Evolutionary conservation across 2,329 filamentous ascomycete species (phyloP).

Genomic region (Colletotrichum sp.): DNA sequence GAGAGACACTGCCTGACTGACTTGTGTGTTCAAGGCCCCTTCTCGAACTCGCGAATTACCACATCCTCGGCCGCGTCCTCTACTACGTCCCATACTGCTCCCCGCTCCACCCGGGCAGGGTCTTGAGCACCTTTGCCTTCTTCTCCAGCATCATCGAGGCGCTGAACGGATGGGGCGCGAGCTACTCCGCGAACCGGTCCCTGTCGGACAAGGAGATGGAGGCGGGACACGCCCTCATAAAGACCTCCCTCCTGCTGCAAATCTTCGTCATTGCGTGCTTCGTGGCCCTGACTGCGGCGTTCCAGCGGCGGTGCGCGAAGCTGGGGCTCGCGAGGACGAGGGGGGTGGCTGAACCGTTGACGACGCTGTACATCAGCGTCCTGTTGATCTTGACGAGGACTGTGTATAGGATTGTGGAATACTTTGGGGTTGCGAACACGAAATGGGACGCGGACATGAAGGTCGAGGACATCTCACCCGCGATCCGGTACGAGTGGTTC

Average conservation of each 20-base stretch:
- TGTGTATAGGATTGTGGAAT: constrained; percentile 64
- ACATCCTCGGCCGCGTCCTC: constrained; percentile 63
- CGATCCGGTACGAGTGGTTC: constrained; percentile 63
- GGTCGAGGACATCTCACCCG: constrained; percentile 40
- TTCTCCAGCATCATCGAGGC: constrained; percentile 53
- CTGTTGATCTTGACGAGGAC: constrained; percentile 57
- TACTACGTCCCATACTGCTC: constrained; percentile 65
- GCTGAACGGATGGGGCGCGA: constrained; percentile 53
- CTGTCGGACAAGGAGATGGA: constrained; percentile 41
- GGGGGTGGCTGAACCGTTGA: constrained; percentile 39
- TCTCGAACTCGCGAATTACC: constrained; percentile 66
- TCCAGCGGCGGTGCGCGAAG: constrained; percentile 49
- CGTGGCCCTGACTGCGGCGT: constrained; percentile 48
- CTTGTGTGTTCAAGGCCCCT: constrained; percentile 49
- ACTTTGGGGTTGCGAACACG: constrained; percentile 53
- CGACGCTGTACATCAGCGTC: constrained; percentile 57
- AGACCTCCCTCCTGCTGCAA: constrained; percentile 59
- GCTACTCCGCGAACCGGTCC: constrained; percentile 50
- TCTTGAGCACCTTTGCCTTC: constrained; percentile 50
- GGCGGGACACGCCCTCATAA: constrained; percentile 50
- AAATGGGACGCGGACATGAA: constrained; percentile 44
- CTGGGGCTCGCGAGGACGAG: constrained; percentile 37
- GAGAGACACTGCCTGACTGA: not conserved
- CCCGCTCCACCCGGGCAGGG: constrained; percentile 51
- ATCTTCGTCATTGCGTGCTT: constrained; percentile 57